A percentile compares a stretch with the other conserved stretches of the same genome.
These are phyloP conservation scores for Pelargonium australe DNA, from an alignment of 441 rosid species.

Conservation along the genomic window DNA sequence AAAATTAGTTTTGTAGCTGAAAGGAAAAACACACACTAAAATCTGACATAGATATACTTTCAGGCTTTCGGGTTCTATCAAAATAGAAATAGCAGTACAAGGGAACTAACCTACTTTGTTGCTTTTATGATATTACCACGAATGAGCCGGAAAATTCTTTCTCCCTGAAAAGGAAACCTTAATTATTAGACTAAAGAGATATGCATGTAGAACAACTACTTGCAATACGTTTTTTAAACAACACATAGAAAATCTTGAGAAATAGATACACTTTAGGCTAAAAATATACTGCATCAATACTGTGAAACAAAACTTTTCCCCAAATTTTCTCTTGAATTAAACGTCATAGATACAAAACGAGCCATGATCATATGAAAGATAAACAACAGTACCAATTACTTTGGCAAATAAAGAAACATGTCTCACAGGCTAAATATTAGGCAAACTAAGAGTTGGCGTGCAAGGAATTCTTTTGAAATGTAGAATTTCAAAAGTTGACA, in stretches of 20 bases:
- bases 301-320: not conserved
- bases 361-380: not conserved
- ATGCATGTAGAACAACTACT: not conserved
- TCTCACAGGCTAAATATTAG: not conserved
- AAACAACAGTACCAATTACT: not conserved
- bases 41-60: too few species aligned
- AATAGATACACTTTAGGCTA: not conserved
- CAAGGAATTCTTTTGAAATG: too few species aligned
- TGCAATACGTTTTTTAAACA: not conserved
- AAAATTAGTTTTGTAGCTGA: too few species aligned
- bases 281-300: not conserved
- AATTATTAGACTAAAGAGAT: not conserved
- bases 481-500: not conserved
- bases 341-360: not conserved
- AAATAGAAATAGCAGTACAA: too few species aligned
- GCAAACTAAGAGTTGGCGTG: not conserved
- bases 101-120: too few species aligned
- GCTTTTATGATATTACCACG: too few species aligned
- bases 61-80: too few species aligned
- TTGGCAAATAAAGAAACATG: not conserved
- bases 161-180: not conserved
- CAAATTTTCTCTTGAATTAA: not conserved
- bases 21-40: too few species aligned
- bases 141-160: too few species aligned
- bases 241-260: not conserved